Base-by-base conservation (phyloP, 2,329 filamentous ascomycete species). In the Elsinoe ampelina region DNA sequence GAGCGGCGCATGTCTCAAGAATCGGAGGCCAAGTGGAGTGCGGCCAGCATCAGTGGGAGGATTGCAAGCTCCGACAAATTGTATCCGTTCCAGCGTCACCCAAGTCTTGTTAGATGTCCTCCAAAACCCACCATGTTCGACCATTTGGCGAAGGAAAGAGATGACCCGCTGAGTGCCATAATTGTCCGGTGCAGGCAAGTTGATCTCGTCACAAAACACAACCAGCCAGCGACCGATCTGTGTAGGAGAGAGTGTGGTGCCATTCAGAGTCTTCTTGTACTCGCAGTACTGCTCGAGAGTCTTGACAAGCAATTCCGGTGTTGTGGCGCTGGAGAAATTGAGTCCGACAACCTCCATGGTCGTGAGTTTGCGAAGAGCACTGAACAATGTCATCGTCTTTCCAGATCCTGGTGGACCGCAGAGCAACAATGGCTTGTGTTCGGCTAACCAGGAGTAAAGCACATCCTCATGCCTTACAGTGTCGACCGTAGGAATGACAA, bases 321-420 rank as follows among this genome's bases (percentile, higher is more conserved):
- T 98, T 0, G 95, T 99, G 1, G 93, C 95, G 65, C 93, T 98
- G 3, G 95, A 98, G 72, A 99, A 98, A 73, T 99, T 99, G 69
- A 99, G 88, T 50, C 93, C 93, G 32, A 98, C 95, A 58, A 96
- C 90, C 72, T 98, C 93, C 91, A 98, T 96, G 69, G 96, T 96
- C 2, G 92, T 92, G 58, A 98, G 78, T 73, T 98, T 98, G 62
- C 93, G 86, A 55, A 99, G 82, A 34, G 93, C 93, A 69, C 92
- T 96, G 77, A 99, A 99, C 11, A 99, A 77, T 10, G 93, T 99
- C 93, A 99, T 99, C 3, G 93, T 99, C 77, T 99, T 99, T 78
- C 93, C 93, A 54, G 93, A 98, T 75, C 93, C 93, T 58, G 93
- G 93, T 68, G 93, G 95, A 71, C 93, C 95, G 70, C 93, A 99